These are phyloP conservation scores for Scorias spongiosa DNA, from an alignment of 2,329 filamentous ascomycete genomes.

Conservation along the genomic window DNA sequence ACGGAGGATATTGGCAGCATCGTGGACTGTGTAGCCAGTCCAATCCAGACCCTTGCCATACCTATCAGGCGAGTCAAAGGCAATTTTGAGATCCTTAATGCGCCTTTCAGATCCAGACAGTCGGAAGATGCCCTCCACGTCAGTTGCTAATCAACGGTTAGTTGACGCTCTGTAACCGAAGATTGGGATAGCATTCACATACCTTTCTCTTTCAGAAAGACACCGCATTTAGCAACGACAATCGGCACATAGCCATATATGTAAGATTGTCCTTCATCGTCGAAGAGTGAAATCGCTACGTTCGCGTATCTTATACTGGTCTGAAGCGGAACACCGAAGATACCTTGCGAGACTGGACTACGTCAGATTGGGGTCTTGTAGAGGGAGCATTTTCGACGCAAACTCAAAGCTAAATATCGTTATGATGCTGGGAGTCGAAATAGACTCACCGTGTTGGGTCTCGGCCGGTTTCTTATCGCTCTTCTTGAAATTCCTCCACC, in stretches of 20 bases:
- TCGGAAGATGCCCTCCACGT: constrained; percentile 91
- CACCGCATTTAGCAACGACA: constrained; percentile 93
- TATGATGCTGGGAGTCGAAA: too few relatives aligned
- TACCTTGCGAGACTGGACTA: constrained; percentile 44
- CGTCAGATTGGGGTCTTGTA: not conserved
- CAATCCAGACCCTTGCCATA: constrained; percentile 96
- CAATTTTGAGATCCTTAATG: constrained; percentile 85
- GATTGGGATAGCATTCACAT: constrained; percentile 2
- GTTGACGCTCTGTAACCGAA: not conserved
- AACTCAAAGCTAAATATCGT: constrained; percentile 1
- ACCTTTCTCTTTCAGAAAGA: constrained; percentile 98
- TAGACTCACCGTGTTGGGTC: not conserved
- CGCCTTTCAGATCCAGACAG: constrained; percentile 92
- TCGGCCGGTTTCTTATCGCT: constrained; percentile 47
- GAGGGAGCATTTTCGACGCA: constrained; percentile 1
- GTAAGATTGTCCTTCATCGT: constrained; percentile 84
- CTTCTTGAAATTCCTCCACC: constrained; percentile 92
- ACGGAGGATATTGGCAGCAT: constrained; percentile 89
- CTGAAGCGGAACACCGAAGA: constrained; percentile 86
- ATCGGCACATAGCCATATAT: constrained; percentile 98
- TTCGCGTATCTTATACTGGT: constrained; percentile 96
- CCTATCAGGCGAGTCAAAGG: constrained; percentile 86
- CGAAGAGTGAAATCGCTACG: constrained; percentile 89
- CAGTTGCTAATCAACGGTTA: constrained; percentile 50
- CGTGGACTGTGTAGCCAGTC: constrained; percentile 95